Percentiles rank a stretch among this genome's conserved stretches.
phyloP scores from a whole-genome alignment of 2,329 filamentous ascomycete genomes.

The Fusarium duplospermum region DNA sequence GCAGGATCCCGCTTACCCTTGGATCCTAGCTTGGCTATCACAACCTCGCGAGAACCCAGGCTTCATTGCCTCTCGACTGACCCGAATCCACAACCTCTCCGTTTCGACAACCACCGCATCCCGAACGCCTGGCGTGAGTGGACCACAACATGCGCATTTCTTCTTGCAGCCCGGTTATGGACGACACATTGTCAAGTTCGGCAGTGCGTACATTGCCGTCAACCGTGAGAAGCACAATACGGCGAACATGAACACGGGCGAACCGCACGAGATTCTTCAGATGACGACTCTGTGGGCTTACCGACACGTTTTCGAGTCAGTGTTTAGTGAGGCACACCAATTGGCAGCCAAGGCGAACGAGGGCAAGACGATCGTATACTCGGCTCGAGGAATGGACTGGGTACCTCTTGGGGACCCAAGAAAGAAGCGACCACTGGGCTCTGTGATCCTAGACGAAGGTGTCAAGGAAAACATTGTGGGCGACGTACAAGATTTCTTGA shows the following conservation, averaged over 20 bases:
- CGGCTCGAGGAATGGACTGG: conserved; percentile 87
- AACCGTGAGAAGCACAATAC: conserved; percentile 87
- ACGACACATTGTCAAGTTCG: conserved; percentile 86
- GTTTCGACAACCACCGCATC: conserved; percentile 70
- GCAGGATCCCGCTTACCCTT: conserved; percentile 91
- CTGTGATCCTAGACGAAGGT: conserved; percentile 86
- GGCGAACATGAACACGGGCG: conserved; percentile 82
- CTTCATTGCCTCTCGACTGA: conserved; percentile 68
- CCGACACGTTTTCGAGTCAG: conserved; percentile 87
- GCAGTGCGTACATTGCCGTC: conserved; percentile 87
- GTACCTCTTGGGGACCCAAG: conserved; percentile 84
- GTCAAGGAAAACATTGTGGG: conserved; percentile 83
- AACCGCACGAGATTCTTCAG: conserved; percentile 93
- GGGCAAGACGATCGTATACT: conserved; percentile 94
- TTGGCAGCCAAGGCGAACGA: conserved; percentile 84
- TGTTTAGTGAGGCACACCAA: conserved; percentile 88
- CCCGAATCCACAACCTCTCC: conserved; percentile 69
- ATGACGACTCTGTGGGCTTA: conserved; percentile 92
- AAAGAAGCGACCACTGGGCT: conserved; percentile 86
- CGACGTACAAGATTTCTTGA: conserved; percentile 86
- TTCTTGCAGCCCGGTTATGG: conserved; percentile 92
- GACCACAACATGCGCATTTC: conserved; percentile 82
- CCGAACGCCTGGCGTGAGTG: conserved; percentile 68
- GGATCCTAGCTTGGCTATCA: conserved; percentile 95
- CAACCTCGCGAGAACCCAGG: conserved; percentile 76